Evolutionary conservation across 2,329 filamentous ascomycete genomes (phyloP), one percentile per base, ranked within the genome.

Genomic region (Claviceps sp.): DNA sequence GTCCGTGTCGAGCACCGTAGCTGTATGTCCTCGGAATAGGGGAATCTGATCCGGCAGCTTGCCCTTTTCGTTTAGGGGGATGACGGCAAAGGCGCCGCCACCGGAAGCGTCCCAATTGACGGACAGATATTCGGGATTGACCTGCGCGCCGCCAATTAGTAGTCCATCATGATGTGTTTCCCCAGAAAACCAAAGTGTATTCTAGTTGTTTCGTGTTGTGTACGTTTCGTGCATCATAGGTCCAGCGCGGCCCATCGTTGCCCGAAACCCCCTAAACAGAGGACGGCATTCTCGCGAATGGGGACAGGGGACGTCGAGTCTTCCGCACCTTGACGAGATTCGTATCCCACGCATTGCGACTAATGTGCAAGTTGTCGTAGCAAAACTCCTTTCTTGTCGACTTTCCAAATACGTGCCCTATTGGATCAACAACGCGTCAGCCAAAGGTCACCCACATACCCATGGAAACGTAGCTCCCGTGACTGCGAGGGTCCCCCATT

Each of bases 41-140:
- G 93, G 93, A 61, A 98, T 86, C 64, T 87, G 84, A 67, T 97
- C 93, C 48, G 93, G 93, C 51, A 94, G 72, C 71, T 93, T 90
- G 58, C 93, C 93, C 62, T 80, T 84, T 77, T 98, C 91, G 60
- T 84, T 80, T 62, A 95, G 71, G 55, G 93, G 93, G 60, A 98
- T 89, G 60, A 98, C 91, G 52, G 93, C 93, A 66, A 98, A 97
- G 61, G 93, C 91, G 65, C 93, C 93, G 63, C 93, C 93, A 57
- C 93, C 93, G 67, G 89, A 87, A 41, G 93, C 79, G 72, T 98
- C 91, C 93, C 93, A 98, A 77, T 98, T 98, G 73, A 98, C 90
- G 5, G 93, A 85, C 61, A 98, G 78, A 69, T 93, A 97, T 70
- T 95, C 84, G 48, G 93, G 90, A 70, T 98, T 98, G 68, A 82